These are phyloP conservation scores for Lunularia cruciata DNA, from an alignment of 225 moss, liverwort and hornwort species.

Conservation along the genomic window DNA sequence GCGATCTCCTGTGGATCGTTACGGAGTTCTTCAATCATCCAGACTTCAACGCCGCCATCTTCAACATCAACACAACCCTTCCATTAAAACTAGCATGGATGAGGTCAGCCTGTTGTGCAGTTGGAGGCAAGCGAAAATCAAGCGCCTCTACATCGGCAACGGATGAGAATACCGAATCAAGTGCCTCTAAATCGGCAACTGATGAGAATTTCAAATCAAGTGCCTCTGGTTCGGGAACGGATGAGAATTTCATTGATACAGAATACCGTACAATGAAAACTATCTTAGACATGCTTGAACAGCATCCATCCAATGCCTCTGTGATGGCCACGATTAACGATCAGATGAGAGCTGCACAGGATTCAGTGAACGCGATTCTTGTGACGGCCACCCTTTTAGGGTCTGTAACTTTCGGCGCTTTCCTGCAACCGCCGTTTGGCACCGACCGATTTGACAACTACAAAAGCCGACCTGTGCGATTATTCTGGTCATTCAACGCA, in stretches of 20 bases:
- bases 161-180: too few relatives aligned
- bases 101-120: not conserved
- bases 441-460: not conserved
- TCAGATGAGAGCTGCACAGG: not conserved
- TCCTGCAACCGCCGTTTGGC: conserved; percentile 20
- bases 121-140: not conserved
- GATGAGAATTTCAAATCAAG: not conserved
- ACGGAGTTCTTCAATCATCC: conserved; percentile 11
- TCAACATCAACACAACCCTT: not conserved
- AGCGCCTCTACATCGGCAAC: too few relatives aligned
- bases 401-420: conserved; percentile 15
- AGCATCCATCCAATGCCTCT: not conserved
- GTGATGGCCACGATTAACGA: not conserved
- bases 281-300: not conserved
- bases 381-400: conserved; percentile 17
- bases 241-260: not conserved
- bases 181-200: not conserved
- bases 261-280: not conserved
- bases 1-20: not conserved
- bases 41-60: not conserved
- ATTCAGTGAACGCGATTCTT: conserved; percentile 18
- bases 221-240: too few relatives aligned
- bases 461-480: not conserved
- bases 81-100: not conserved
- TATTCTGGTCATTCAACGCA: conserved; percentile 23